These are phyloP conservation scores for Chlamydomonas sphaeroides DNA, from an alignment of 139 green algal genomes.

Conservation along the genomic window DNA sequence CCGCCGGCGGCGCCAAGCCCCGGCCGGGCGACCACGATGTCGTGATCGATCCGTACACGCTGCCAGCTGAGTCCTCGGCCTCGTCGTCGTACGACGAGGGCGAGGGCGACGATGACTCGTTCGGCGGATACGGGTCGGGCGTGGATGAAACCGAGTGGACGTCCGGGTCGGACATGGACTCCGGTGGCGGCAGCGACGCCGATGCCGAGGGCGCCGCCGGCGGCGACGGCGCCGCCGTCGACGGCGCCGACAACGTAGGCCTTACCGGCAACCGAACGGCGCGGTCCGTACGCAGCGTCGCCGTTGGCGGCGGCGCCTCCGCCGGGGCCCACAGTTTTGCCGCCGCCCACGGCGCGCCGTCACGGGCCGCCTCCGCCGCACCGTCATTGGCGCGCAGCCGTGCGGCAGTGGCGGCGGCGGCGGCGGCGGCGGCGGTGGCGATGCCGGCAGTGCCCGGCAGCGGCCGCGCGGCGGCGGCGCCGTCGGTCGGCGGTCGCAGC, in stretches of 20 bases:
- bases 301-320: no score
- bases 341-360: no score
- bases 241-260: no score
- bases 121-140: neutral
- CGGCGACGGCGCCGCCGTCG: neutral
- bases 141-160: neutral
- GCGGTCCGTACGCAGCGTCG: no score
- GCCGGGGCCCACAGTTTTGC: no score
- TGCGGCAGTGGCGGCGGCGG: neutral
- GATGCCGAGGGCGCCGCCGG: no score
- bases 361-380: no score
- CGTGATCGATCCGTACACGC: constrained; percentile 27
- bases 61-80: no score
- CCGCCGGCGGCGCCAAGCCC: neutral
- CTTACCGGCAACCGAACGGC: no score
- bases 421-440: neutral
- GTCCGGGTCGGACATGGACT: neutral
- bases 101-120: neutral
- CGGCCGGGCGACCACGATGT: constrained; percentile 4
- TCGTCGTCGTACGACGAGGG: neutral
- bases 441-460: neutral
- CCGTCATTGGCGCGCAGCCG: no score
- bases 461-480: neutral
- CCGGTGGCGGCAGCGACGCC: no score
- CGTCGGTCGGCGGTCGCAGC: no score